Evolutionary conservation across 2,329 filamentous ascomycete species (phyloP), one percentile per base, ranked within the genome.

Genomic region (Hymenoscyphus repandus): DNA sequence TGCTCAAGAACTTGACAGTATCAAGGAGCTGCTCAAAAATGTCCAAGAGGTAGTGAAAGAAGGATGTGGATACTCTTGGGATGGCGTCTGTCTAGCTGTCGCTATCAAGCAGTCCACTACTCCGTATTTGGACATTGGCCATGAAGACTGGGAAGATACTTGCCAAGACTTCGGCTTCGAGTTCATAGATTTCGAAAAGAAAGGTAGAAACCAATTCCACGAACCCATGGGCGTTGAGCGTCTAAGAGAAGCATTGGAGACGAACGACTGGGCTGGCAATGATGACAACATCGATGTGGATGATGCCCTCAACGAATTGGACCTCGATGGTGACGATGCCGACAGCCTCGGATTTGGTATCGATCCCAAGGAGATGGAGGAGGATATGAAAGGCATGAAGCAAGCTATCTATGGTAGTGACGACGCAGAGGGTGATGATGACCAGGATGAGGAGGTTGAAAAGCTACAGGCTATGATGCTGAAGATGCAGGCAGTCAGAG

Each of bases 401-500:
- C 59, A 62, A 38, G 67, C 67, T 7, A 68, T 70, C 31, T 60
- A 63, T 51, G 57, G 55, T 10, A 47, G 47, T 39, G 50, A 51
- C 56, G 57, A 11, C 58, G 65, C 61, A 11, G 62, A 65, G 3
- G 67, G 70, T 2, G 59, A 59, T 1, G 61, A 64, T 6, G 41
- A 55, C 11, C 61, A 66, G 15, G 70, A 69, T 6, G 70, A 70
- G 15, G 68, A 73, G 3, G 73, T 86, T 13, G 73, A 76, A 60
- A 78, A 80, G 64, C 64, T 86, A 30, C 80, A 85, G 60, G 68
- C 70, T 46, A 79, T 86, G 76, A 84, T 86, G 79, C 68, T 73
- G 45, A 83, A 79, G 65, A 69, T 87, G 53, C 79, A 81, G 66
- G 80, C 80, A 1, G 79, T 79, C 7, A 61, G 60, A 63, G 65